Conservation (phyloP, 768 basidiomycete species). For the Phanerochaete sordida region DNA sequence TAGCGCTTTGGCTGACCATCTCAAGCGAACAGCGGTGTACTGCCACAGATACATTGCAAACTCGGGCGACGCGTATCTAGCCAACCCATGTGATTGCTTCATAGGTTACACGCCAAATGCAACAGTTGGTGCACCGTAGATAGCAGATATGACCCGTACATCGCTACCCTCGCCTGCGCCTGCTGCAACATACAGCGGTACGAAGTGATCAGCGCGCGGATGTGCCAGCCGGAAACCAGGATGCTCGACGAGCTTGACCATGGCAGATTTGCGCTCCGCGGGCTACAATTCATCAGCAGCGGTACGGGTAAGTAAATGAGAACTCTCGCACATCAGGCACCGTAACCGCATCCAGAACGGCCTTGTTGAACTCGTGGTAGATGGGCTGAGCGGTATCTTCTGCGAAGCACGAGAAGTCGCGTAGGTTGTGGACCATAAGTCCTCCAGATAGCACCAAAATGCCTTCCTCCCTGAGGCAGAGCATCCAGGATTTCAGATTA, state of each 20-base stretch:
- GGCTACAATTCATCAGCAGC: constrained; percentile 29
- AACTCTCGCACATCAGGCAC: constrained; percentile 42
- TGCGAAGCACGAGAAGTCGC: constrained; percentile 47
- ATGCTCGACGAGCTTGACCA: constrained; percentile 55
- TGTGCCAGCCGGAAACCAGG: constrained; percentile 63
- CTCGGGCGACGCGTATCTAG: too few species aligned
- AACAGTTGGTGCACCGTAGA: constrained; percentile 61
- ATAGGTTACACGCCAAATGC: constrained; percentile 52
- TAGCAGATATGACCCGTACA: constrained; percentile 43
- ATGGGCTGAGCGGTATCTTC: constrained; percentile 44
- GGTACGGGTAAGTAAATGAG: background rate
- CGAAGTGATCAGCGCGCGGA: constrained; percentile 78
- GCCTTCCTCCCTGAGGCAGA: constrained; percentile 50
- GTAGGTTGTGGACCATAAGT: constrained; percentile 63
- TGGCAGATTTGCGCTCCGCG: constrained; percentile 47
- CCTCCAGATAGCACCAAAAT: constrained; percentile 72
- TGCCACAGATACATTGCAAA: too few species aligned
- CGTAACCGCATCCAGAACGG: constrained; percentile 53
- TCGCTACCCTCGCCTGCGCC: constrained; percentile 64
- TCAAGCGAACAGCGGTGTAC: too few species aligned
- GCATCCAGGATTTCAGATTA: background rate
- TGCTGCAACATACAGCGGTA: constrained; percentile 74
- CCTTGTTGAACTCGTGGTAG: constrained; percentile 56
- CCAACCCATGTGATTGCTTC: background rate
- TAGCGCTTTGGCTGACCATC: too few species aligned